Conservation (phyloP, 345 rosid genomes). For the Syzygium aromaticum region DNA sequence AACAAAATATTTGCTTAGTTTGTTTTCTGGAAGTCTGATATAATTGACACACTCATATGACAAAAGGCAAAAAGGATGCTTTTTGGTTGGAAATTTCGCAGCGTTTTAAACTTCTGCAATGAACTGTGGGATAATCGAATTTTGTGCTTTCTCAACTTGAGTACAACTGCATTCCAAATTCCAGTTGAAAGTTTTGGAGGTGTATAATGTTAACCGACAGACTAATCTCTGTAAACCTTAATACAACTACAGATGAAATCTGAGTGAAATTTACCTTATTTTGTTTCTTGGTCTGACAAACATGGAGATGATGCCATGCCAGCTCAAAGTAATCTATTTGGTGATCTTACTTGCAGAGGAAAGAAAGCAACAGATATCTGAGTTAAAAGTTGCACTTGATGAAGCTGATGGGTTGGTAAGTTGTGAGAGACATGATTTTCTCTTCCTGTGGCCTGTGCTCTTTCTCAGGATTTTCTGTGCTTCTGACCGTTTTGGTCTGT, state of each 20-base stretch:
- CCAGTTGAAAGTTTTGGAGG: neutral
- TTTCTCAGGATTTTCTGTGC: neutral
- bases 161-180: neutral
- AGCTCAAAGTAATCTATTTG: neutral
- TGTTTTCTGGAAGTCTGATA: neutral
- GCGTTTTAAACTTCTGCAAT: neutral
- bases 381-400: conserved; percentile 67
- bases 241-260: neutral
- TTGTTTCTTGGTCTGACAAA: neutral
- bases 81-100: neutral
- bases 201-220: neutral
- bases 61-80: neutral
- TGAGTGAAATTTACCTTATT: neutral
- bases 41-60: neutral
- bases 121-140: neutral
- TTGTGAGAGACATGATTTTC: neutral
- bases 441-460: neutral
- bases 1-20: neutral
- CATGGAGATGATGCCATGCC: neutral
- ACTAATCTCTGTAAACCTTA: neutral
- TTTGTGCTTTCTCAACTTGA: neutral
- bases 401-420: conserved; percentile 81
- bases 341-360: conserved; percentile 32
- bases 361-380: conserved; percentile 40
- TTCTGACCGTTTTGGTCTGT: neutral